Evolutionary conservation across 2,329 filamentous ascomycete species (phyloP), one percentile per base, ranked within the genome.

Genomic region (Beauveria pseudobassiana): DNA sequence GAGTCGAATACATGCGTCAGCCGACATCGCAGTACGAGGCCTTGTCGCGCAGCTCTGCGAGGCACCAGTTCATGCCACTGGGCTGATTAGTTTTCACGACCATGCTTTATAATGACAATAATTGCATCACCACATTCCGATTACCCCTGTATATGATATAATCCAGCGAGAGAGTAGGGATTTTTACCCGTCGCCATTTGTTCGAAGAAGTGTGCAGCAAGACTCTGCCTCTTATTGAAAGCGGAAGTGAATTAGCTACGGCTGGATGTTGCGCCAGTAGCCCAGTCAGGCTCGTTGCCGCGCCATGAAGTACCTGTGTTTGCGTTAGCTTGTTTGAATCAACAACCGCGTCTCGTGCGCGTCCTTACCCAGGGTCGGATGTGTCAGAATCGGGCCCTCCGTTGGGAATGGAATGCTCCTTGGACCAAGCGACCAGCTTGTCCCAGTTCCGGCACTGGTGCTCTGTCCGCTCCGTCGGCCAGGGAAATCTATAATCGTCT

Each of bases 361-460:
- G 6, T 3, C 34, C 53, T 28, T 50, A 52, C 54, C 49, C 4
- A 62, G 16, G 4, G 30, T 62, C 10, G 61, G 54, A 49, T 59
- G 55, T 30, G 48, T 38, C 3, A 59, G 40, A 28, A 59, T 62
- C 30, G 54, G 54, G 10, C 60, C 54, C 14, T 50, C 42, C 49
- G 42, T 49, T 24, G 10, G 53, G 14, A 28, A 59, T 28, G 9
- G 26, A 48, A n/a, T 59, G 48, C 22, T 45, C 61, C 30, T 54
- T 40, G 10, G 60, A 57, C 54, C 61, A 62, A 10, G 43, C 40
- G 18, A 62, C 48, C n/a, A 58, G 54, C 24, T 42, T 58, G 49
- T 63, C 63, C 62, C 62, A 65, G 30, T 53, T 65, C 9, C 62
- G 59, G 18, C 62, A 64, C 45, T 64, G 62, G 42, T 64, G 63